These are phyloP conservation scores for Linum lewisii DNA, from an alignment of 345 rosid genomes.

Conservation along the genomic window DNA sequence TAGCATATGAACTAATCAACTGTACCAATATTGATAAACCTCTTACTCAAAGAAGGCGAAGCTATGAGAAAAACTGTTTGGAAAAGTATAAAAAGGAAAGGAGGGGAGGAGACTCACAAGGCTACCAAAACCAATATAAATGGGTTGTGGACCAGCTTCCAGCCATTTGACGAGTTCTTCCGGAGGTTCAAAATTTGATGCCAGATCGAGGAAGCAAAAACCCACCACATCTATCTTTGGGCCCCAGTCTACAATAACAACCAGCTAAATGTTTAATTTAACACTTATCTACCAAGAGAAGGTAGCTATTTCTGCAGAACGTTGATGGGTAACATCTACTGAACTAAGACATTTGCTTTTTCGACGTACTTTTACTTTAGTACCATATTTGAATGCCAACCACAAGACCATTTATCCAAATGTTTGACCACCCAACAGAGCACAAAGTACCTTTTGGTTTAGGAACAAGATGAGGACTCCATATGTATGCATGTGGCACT, in stretches of 20 bases:
- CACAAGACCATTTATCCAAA: too few species aligned
- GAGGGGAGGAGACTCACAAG: constrained; percentile 57
- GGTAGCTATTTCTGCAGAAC: not conserved
- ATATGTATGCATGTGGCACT: constrained; percentile 92
- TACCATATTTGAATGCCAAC: too few species aligned
- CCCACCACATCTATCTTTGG: constrained; percentile 93
- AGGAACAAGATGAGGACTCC: constrained; percentile 99
- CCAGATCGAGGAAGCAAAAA: constrained; percentile 97
- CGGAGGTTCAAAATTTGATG: constrained; percentile 95
- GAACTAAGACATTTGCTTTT: not conserved
- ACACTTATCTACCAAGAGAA: constrained; percentile 11
- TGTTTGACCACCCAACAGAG: not conserved
- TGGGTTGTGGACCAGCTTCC: constrained; percentile 80
- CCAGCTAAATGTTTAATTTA: constrained; percentile 10
- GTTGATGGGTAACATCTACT: not conserved
- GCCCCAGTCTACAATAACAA: constrained; percentile 76
- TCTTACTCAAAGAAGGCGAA: not conserved
- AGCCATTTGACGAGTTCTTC: constrained; percentile 80
- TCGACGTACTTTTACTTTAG: not conserved
- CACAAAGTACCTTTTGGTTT: constrained; percentile 80
- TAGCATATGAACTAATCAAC: not conserved
- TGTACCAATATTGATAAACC: not conserved
- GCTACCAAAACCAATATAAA: constrained; percentile 97
- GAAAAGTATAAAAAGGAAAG: not conserved
- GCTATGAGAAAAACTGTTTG: not conserved